A percentile compares a stretch with the other conserved stretches of the same genome.
These are phyloP conservation scores for Boletus reticuloceps DNA, from an alignment of 768 basidiomycete genomes.

Conservation along the genomic window DNA sequence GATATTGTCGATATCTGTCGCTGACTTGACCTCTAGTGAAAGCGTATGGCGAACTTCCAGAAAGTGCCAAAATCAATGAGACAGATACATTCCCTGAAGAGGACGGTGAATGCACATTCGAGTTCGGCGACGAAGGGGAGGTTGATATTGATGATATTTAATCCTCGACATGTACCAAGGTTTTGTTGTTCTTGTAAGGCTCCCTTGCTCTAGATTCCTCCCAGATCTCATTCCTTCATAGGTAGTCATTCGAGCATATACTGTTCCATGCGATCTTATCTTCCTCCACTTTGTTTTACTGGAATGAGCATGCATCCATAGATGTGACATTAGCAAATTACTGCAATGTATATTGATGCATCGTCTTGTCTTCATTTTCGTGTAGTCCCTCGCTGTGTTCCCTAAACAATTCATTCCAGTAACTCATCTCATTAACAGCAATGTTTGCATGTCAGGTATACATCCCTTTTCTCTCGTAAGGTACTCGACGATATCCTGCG, in stretches of 20 bases:
- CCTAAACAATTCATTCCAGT: not conserved
- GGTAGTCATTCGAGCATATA: slow-evolving; percentile 12
- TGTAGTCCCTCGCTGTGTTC: slow-evolving; percentile 2
- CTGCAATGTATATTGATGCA: slow-evolving; percentile 17
- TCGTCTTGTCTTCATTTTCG: slow-evolving; percentile 4
- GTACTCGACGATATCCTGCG: slow-evolving; percentile 70
- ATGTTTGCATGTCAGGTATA: slow-evolving; percentile 69
- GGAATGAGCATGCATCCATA: slow-evolving; percentile 20
- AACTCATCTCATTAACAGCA: slow-evolving; percentile 38
- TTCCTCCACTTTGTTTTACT: slow-evolving; percentile 8
- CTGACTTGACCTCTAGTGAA: slow-evolving; percentile 56
- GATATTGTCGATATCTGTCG: not conserved
- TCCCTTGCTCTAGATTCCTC: not conserved
- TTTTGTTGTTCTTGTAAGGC: slow-evolving; percentile 15
- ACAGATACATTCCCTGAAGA: slow-evolving; percentile 92
- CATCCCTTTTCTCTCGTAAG: slow-evolving; percentile 68
- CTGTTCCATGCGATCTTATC: slow-evolving; percentile 6
- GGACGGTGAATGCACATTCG: slow-evolving; percentile 85
- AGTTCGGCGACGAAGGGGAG: slow-evolving; percentile 87
- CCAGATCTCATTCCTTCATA: slow-evolving; percentile 1
- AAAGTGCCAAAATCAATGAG: slow-evolving; percentile 96
- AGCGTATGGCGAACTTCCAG: slow-evolving; percentile 96
- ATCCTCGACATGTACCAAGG: slow-evolving; percentile 18
- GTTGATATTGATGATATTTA: slow-evolving; percentile 91
- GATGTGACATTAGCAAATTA: slow-evolving; percentile 22